Percentiles rank a stretch among this genome's conserved stretches.
These are phyloP conservation scores for Chlamydomonas eustigma DNA, from an alignment of 139 green algal genomes.

Conservation along the genomic window DNA sequence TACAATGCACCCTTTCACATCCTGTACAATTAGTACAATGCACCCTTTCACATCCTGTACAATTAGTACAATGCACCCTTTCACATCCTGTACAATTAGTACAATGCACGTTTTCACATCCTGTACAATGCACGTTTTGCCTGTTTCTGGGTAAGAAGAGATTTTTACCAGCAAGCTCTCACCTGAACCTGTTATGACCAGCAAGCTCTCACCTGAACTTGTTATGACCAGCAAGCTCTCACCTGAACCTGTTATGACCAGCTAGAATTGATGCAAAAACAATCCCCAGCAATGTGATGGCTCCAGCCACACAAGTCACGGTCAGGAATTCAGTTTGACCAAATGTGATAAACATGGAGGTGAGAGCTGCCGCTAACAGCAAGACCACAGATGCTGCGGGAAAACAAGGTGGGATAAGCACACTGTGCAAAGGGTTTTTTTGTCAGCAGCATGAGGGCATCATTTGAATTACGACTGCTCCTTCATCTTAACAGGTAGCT, in stretches of 20 bases:
- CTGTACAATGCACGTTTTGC: not conserved
- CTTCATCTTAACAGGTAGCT: no score
- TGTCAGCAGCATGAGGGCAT: no score
- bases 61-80: not conserved
- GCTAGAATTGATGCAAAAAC: conserved; percentile 6
- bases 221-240: not conserved
- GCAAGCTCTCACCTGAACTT: not conserved
- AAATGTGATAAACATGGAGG: conserved; percentile 19
- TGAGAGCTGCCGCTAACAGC: not conserved
- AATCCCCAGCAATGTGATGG: not conserved
- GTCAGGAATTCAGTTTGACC: conserved; percentile 11
- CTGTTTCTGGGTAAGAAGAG: not conserved
- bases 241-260: conserved; percentile 22
- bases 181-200: conserved; percentile 17
- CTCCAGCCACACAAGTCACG: not conserved
- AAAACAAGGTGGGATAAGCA: no score
- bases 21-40: not conserved
- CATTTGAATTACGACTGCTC: no score
- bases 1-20: no score
- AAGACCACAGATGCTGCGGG: conserved; percentile 6
- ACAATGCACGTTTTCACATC: not conserved
- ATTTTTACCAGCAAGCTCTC: not conserved
- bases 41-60: not conserved
- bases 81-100: not conserved
- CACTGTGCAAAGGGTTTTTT: no score